Conservation (phyloP, 495 filamentous ascomycete species). For the Daldinia bambusicola region DNA sequence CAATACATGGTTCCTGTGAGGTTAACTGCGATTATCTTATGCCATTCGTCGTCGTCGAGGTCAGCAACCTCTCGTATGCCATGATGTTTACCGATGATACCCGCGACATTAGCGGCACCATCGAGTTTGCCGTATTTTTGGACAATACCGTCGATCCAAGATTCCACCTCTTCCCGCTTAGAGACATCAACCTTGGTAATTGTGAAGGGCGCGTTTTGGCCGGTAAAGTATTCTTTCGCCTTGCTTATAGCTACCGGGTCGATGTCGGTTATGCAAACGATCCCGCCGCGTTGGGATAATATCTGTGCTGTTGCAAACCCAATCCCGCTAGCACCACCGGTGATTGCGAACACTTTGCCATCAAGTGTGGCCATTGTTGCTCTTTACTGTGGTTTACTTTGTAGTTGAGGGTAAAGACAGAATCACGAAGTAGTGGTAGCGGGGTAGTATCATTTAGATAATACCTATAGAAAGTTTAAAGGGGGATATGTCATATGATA, state of each 20-base stretch:
- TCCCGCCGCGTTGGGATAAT: conserved; percentile 59
- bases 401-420: not conserved
- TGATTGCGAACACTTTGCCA: conserved; percentile 64
- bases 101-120: conserved; percentile 69
- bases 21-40: conserved; percentile 65
- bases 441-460: conserved; percentile 15
- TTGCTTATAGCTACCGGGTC: conserved; percentile 51
- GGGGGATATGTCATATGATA: too few species aligned
- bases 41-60: conserved; percentile 61
- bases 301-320: conserved; percentile 66
- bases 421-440: not conserved
- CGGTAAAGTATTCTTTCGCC: conserved; percentile 45
- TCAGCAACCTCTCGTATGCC: conserved; percentile 47
- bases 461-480: not conserved
- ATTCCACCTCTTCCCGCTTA: conserved; percentile 48
- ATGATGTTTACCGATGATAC: conserved; percentile 52
- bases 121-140: conserved; percentile 57
- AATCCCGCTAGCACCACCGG: conserved; percentile 66
- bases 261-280: conserved; percentile 64
- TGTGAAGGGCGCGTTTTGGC: conserved; percentile 42
- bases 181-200: conserved; percentile 49
- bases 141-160: conserved; percentile 50
- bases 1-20: conserved; percentile 68
- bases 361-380: conserved; percentile 39
- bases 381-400: not conserved